phyloP scores from a whole-genome alignment of 129 eudicot genomes.

The Oenanthe sinensis region DNA sequence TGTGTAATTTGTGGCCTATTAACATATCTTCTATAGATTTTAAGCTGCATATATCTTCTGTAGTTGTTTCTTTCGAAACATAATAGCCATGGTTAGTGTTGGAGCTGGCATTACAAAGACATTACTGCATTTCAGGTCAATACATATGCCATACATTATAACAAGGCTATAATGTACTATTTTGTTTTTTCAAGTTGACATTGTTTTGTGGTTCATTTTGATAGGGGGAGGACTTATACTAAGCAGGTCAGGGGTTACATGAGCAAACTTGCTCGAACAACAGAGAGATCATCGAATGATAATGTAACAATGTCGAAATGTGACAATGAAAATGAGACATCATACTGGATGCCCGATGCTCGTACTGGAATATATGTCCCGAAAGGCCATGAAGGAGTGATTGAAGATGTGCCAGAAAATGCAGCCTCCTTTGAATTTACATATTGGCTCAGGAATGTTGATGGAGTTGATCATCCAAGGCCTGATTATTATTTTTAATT shows the following conservation, averaged over 20 bases:
- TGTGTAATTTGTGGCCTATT: neutral
- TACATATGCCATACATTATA: too few relatives aligned
- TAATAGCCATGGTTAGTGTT: neutral
- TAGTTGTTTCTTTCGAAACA: neutral
- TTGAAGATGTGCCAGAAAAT: conserved; percentile 5
- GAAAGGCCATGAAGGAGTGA: conserved; percentile 3
- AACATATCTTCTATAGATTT: neutral
- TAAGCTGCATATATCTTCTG: neutral
- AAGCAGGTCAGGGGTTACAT: neutral
- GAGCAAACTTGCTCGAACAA: neutral
- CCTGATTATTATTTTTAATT: neutral
- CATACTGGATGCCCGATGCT: conserved; percentile 9
- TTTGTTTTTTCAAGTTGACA: neutral
- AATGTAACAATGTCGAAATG: neutral
- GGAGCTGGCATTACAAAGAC: neutral
- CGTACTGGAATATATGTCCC: conserved; percentile 8
- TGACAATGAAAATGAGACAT: neutral
- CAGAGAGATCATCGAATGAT: neutral
- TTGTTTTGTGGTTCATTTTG: neutral
- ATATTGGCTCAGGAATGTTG: neutral
- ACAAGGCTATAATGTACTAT: too few relatives aligned
- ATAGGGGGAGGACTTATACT: neutral
- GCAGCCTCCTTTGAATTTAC: neutral
- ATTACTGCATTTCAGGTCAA: neutral
- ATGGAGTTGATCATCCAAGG: neutral